These are phyloP conservation scores for Pisolithus tinctorius DNA, from an alignment of 768 basidiomycete species.

Conservation along the genomic window DNA sequence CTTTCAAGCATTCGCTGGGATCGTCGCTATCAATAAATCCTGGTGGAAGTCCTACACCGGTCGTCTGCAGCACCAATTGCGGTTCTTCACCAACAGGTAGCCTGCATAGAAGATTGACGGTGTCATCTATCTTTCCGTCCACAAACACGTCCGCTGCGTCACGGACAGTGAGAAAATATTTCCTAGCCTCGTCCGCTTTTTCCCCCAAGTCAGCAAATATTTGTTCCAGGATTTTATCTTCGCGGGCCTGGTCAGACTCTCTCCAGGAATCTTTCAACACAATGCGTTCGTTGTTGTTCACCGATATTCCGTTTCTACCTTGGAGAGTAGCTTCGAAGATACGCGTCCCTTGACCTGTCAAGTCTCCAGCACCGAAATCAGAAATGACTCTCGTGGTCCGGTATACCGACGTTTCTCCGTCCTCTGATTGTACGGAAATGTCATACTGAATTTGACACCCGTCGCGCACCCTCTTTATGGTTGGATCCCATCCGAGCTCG, in stretches of 20 bases:
- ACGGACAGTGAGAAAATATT: neutral
- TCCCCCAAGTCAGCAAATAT: neutral
- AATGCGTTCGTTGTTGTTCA: neutral
- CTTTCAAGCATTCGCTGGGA: neutral
- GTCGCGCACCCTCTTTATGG: neutral
- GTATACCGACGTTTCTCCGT: neutral
- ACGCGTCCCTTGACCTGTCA: neutral
- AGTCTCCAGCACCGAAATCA: neutral
- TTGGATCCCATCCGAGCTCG: constrained; percentile 2
- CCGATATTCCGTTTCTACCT: neutral
- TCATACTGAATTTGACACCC: neutral
- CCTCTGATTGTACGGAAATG: neutral
- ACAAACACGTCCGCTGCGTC: neutral
- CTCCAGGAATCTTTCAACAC: constrained; percentile 4
- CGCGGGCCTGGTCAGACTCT: neutral
- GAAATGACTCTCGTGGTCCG: neutral
- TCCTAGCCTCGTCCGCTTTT: neutral
- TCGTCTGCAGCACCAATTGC: neutral
- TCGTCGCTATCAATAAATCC: neutral
- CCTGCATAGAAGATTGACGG: neutral
- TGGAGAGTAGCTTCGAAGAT: neutral
- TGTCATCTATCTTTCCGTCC: neutral
- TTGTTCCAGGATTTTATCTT: neutral
- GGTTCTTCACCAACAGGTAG: neutral
- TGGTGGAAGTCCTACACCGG: neutral